These are phyloP conservation scores for Acidiella bohemica DNA, from an alignment of 495 filamentous ascomycete species.

Conservation along the genomic window DNA sequence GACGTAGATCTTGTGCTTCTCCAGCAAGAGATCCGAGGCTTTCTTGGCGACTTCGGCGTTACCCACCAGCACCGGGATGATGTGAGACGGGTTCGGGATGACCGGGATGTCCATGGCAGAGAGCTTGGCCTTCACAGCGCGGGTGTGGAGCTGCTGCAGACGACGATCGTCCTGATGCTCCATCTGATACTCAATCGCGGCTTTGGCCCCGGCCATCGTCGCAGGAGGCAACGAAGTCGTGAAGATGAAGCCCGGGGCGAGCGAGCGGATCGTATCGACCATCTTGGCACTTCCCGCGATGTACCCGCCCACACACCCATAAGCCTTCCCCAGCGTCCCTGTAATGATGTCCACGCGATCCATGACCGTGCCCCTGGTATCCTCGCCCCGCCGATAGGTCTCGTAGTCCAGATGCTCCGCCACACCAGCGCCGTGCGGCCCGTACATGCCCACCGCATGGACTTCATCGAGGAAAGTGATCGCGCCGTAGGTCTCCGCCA, in stretches of 20 bases:
- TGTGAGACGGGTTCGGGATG: slow-evolving; percentile 94
- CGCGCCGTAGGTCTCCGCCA: slow-evolving; percentile 94
- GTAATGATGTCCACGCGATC: slow-evolving; percentile 96
- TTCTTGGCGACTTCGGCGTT: slow-evolving; percentile 86
- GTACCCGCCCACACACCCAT: slow-evolving; percentile 94
- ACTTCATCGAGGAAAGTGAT: slow-evolving; percentile 97
- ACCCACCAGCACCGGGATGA: slow-evolving; percentile 85
- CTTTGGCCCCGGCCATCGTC: slow-evolving; percentile 85
- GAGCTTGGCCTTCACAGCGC: slow-evolving; percentile 72
- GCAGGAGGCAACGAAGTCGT: slow-evolving; percentile 92
- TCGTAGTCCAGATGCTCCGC: slow-evolving; percentile 96
- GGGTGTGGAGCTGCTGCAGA: slow-evolving; percentile 90
- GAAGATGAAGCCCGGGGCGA: slow-evolving; percentile 97
- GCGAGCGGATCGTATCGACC: slow-evolving; percentile 88
- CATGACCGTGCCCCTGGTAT: slow-evolving; percentile 74
- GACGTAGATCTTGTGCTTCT: slow-evolving; percentile 85
- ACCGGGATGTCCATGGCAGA: slow-evolving; percentile 78
- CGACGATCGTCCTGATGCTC: slow-evolving; percentile 64
- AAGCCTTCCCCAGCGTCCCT: slow-evolving; percentile 91
- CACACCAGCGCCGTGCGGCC: slow-evolving; percentile 88
- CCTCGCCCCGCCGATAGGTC: slow-evolving; percentile 58
- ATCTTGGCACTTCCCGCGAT: slow-evolving; percentile 81
- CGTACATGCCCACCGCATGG: slow-evolving; percentile 98
- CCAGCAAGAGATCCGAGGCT: slow-evolving; percentile 76
- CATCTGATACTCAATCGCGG: slow-evolving; percentile 88